phyloP scores from a whole-genome alignment of 1,284 basidiomycete species.

The Cutaneotrichosporon cutaneum region DNA sequence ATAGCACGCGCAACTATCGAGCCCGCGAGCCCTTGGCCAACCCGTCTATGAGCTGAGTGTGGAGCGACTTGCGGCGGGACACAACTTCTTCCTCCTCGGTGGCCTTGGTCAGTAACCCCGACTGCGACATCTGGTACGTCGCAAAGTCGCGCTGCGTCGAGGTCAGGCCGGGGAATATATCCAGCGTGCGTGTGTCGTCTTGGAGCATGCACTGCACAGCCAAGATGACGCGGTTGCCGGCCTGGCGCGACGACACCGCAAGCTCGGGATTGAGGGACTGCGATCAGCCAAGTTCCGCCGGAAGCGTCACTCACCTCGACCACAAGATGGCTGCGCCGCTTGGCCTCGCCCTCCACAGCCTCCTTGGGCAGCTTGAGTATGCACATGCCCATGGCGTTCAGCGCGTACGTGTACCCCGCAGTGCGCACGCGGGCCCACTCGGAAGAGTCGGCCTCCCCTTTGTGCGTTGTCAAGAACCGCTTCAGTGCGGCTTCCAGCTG shows the following conservation, averaged over 20 bases:
- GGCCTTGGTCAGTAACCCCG: constrained; percentile 21
- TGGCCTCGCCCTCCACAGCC: constrained; percentile 38
- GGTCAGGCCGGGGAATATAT: constrained; percentile 35
- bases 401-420: constrained; percentile 39
- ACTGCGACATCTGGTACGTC: constrained; percentile 46
- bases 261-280: constrained; percentile 7
- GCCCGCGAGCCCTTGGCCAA: constrained; percentile 1
- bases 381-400: constrained; percentile 46
- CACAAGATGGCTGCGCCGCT: constrained; percentile 31
- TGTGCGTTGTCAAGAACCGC: constrained; percentile 27
- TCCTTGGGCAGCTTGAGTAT: constrained; percentile 38
- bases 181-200: constrained; percentile 36
- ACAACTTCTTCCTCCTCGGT: neutral
- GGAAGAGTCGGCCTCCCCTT: neutral
- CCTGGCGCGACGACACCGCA: constrained; percentile 37
- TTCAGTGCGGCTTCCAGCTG: constrained; percentile 35
- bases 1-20: constrained; percentile 1
- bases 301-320: constrained; percentile 29
- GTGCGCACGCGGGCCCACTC: constrained; percentile 14
- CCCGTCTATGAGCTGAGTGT: constrained; percentile 7
- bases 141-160: constrained; percentile 40
- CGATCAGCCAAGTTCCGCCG: neutral
- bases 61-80: neutral
- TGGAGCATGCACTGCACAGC: constrained; percentile 42
- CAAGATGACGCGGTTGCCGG: constrained; percentile 41